Evolutionary conservation across 1,284 basidiomycete genomes (phyloP).

Genomic region (Marasmius fiardii): DNA sequence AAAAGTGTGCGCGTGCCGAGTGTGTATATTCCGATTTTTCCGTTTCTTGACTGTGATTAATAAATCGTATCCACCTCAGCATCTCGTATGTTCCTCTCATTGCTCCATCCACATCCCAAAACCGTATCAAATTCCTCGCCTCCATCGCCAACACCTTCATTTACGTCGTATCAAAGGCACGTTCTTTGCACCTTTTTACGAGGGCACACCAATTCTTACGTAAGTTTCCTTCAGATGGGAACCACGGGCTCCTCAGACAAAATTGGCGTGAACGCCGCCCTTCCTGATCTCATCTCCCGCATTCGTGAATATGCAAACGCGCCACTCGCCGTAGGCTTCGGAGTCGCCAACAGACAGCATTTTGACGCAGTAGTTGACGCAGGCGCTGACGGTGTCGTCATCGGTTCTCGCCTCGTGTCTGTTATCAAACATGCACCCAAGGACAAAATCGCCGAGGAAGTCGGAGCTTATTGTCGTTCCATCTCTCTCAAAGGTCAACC

Average conservation of each 20-base stretch:
- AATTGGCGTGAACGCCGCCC: conserved; percentile 68
- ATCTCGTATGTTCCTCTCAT: conserved; percentile 98
- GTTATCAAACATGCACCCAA: conserved; percentile 69
- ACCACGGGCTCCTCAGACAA: conserved; percentile 89
- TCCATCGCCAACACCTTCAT: conserved; percentile 97
- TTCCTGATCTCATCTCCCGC: conserved; percentile 77
- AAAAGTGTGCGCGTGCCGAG: conserved; percentile 81
- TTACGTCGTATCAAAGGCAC: conserved; percentile 91
- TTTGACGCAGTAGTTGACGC: conserved; percentile 82
- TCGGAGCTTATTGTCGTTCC: conserved; percentile 74
- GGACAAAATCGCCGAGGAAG: conserved; percentile 50
- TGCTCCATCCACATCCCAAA: conserved; percentile 88
- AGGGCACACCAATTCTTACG: not conserved
- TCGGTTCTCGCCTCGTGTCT: conserved; percentile 84
- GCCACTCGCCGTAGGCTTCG: conserved; percentile 95
- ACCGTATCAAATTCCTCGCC: conserved; percentile 87
- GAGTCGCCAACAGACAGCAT: conserved; percentile 90
- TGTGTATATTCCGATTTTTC: conserved; percentile 37
- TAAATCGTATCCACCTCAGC: conserved; percentile 50
- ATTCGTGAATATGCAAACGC: conserved; percentile 72
- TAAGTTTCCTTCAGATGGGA: conserved; percentile 72
- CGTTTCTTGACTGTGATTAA: conserved; percentile 3
- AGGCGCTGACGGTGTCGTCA: conserved; percentile 93
- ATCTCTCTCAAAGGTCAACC: conserved; percentile 62
- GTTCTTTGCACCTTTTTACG: conserved; percentile 16